Evolutionary conservation across 345 rosid genomes (phyloP).

Genomic region (Citrus medica): DNA sequence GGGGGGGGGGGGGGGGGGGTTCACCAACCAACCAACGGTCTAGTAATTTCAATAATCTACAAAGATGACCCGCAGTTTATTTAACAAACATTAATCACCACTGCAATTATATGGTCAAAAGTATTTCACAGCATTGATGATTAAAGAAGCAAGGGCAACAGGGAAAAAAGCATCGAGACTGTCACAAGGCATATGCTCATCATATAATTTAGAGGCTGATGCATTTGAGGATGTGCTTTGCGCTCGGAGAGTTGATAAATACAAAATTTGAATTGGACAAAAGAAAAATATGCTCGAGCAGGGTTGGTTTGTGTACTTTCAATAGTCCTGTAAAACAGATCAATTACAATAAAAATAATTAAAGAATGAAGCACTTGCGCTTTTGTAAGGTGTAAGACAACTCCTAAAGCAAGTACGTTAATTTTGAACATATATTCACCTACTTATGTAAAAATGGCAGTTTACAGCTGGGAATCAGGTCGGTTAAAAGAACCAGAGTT

Average conservation of each 20-base stretch:
- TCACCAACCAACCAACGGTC: background rate
- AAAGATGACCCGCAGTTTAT: background rate
- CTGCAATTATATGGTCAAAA: background rate
- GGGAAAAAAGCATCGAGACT: background rate
- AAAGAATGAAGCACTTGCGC: background rate
- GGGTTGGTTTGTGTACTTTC: slow-evolving; percentile 17
- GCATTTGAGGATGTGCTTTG: background rate
- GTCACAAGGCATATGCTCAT: background rate
- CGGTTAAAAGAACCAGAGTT: slow-evolving; percentile 20
- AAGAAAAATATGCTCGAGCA: slow-evolving; percentile 1
- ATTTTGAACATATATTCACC: slow-evolving; percentile 10
- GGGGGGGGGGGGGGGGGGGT: too few relatives aligned
- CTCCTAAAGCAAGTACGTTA: background rate
- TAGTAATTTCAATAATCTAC: background rate
- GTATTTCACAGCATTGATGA: background rate
- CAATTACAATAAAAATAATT: background rate
- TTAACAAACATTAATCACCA: background rate
- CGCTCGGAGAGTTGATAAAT: background rate
- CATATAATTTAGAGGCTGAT: background rate
- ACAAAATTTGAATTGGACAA: background rate
- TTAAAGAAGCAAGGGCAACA: background rate
- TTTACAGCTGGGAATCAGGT: slow-evolving; percentile 45
- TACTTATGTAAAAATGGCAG: slow-evolving; percentile 30
- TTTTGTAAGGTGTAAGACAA: background rate
- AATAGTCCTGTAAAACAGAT: slow-evolving; percentile 34